Evolutionary conservation across 257 asterid genomes (phyloP).

Genomic region (Leptodermis oblonga): DNA sequence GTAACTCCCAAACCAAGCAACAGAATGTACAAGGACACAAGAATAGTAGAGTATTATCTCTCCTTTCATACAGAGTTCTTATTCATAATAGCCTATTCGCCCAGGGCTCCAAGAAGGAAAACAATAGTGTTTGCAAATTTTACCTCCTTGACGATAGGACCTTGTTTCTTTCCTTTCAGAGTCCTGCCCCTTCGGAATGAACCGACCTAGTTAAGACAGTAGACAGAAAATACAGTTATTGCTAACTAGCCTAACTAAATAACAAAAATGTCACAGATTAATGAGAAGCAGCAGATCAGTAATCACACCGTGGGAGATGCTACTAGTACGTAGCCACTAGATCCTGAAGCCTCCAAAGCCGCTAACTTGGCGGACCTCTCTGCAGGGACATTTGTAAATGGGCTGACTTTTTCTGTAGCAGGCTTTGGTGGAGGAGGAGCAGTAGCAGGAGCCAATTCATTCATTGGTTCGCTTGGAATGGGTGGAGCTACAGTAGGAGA

Average conservation of each 20-base stretch:
- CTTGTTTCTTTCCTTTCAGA: slow-evolving; percentile 59
- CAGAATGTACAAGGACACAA: background rate
- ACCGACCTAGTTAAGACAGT: slow-evolving; percentile 55
- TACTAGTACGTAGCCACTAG: slow-evolving; percentile 54
- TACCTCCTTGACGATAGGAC: slow-evolving; percentile 78
- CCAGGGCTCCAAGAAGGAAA: background rate
- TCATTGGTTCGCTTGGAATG: slow-evolving; percentile 45
- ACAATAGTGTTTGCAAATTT: background rate
- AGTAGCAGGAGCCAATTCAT: slow-evolving; percentile 36
- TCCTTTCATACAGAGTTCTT: background rate
- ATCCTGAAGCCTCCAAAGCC: slow-evolving; percentile 61
- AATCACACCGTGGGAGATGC: slow-evolving; percentile 60
- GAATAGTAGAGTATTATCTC: background rate
- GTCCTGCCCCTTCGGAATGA: slow-evolving; percentile 59
- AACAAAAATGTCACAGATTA: background rate
- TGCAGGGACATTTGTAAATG: slow-evolving; percentile 48
- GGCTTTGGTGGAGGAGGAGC: slow-evolving; percentile 50
- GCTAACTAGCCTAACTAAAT: background rate
- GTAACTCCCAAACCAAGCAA: background rate
- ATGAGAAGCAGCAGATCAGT: slow-evolving; percentile 14
- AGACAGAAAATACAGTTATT: slow-evolving; percentile 19
- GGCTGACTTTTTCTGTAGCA: slow-evolving; percentile 54
- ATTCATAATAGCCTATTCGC: background rate
- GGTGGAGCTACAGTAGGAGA: slow-evolving; percentile 44
- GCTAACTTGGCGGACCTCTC: slow-evolving; percentile 68